Percentiles rank a stretch among this genome's conserved stretches.
These are phyloP conservation scores for Nannizziopsis arthrosporioides DNA, from an alignment of 2,329 filamentous ascomycete species.

Conservation along the genomic window DNA sequence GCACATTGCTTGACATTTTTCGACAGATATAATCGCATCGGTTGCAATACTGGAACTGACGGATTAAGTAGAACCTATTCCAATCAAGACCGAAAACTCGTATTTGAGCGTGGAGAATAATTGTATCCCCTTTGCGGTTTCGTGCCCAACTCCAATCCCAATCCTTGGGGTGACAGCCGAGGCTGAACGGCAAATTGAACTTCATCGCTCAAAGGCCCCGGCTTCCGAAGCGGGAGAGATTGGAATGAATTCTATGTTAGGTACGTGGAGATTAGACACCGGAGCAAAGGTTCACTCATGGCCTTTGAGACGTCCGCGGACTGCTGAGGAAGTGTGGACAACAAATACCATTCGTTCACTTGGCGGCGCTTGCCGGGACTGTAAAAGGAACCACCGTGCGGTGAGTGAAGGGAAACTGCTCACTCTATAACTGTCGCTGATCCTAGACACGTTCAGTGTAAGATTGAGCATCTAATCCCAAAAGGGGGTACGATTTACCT, in stretches of 20 bases:
- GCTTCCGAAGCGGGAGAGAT: too few relatives aligned
- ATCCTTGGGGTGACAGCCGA: background rate
- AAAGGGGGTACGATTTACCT: background rate
- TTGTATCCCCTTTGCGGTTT: background rate
- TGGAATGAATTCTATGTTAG: background rate
- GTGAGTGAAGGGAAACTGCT: background rate
- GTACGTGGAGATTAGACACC: slow-evolving; percentile 3
- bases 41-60: background rate
- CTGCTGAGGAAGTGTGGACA: background rate
- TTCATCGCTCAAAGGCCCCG: too few relatives aligned
- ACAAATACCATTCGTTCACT: slow-evolving; percentile 1
- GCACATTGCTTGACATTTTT: too few relatives aligned
- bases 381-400: slow-evolving; percentile 7
- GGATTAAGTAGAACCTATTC: slow-evolving; percentile 1
- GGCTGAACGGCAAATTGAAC: background rate
- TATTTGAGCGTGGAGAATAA: background rate
- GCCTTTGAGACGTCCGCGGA: background rate
- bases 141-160: background rate
- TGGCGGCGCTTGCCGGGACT: slow-evolving; percentile 5
- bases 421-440: background rate
- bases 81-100: background rate
- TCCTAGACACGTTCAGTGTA: background rate
- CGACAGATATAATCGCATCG: too few relatives aligned
- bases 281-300: background rate
- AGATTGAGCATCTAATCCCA: slow-evolving; percentile 4